Evolutionary conservation across 2,329 filamentous ascomycete species (phyloP).

Genomic region (Colletotrichum sp.): DNA sequence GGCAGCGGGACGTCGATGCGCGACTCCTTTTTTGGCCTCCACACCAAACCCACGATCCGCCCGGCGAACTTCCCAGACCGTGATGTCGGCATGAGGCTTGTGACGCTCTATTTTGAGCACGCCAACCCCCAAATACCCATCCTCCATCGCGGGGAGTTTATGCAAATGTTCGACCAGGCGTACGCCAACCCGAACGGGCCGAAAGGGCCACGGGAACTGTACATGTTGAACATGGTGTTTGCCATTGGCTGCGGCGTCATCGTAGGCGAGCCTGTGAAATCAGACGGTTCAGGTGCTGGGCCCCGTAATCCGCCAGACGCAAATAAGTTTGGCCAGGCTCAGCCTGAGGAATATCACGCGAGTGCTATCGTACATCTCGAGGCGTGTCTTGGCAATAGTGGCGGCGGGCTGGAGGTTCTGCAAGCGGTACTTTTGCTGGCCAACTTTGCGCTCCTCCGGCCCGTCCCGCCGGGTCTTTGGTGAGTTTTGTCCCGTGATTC

Average conservation of each 20-base stretch:
- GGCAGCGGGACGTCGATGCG: constrained; percentile 80
- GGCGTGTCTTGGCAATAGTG: constrained; percentile 81
- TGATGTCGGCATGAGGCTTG: constrained; percentile 73
- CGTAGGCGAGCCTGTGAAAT: constrained; percentile 66
- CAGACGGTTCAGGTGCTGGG: constrained; percentile 42
- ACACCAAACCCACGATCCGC: constrained; percentile 86
- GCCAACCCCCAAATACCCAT: constrained; percentile 96
- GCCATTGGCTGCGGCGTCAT: constrained; percentile 95
- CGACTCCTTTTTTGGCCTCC: constrained; percentile 96
- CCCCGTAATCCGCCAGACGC: constrained; percentile 27
- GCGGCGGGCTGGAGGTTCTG: constrained; percentile 89
- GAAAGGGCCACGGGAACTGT: constrained; percentile 81
- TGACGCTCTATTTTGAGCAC: constrained; percentile 91
- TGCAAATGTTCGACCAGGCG: constrained; percentile 83
- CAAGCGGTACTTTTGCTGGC: constrained; percentile 92
- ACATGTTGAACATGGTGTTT: constrained; percentile 96
- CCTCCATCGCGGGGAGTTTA: constrained; percentile 86
- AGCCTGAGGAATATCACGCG: constrained; percentile 95
- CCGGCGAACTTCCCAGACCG: constrained; percentile 84
- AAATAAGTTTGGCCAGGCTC: constrained; percentile 56
- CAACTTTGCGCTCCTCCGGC: constrained; percentile 87
- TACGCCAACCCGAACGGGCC: constrained; percentile 72
- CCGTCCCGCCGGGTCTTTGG: constrained; percentile 93
- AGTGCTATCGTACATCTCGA: constrained; percentile 93
- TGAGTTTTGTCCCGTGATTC: constrained; percentile 31